Evolutionary conservation across 208 protist genomes (phyloP).

Genomic region (Leishmania tarentolae): DNA sequence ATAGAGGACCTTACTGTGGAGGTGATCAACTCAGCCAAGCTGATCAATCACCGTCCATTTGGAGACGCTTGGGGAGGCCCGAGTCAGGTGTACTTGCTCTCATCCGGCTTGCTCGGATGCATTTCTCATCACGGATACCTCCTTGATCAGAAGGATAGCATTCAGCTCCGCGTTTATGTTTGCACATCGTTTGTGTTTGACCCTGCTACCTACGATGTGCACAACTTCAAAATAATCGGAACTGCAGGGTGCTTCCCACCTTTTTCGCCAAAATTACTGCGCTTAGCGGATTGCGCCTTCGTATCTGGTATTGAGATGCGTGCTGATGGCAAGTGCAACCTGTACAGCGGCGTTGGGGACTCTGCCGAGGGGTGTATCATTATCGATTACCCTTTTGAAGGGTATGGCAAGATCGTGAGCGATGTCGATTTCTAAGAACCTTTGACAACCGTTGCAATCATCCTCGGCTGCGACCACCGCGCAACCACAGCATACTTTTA

Average conservation of each 20-base stretch:
- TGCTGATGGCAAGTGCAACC: conserved; percentile 42
- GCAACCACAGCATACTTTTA: background rate
- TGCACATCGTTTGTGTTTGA: conserved; percentile 61
- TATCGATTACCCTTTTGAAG: conserved; percentile 72
- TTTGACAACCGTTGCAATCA: background rate
- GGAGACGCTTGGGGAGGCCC: conserved; percentile 55
- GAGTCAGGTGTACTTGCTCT: conserved; percentile 50
- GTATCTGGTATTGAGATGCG: conserved; percentile 54
- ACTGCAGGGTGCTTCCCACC: conserved; percentile 46
- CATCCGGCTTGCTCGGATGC: conserved; percentile 49
- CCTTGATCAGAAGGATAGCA: conserved; percentile 32
- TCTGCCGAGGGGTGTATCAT: conserved; percentile 33
- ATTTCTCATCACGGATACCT: conserved; percentile 58
- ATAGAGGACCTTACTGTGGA: conserved; percentile 52
- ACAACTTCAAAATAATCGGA: conserved; percentile 58
- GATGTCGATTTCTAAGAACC: conserved; percentile 41
- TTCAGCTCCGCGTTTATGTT: conserved; percentile 49
- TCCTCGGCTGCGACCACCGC: background rate
- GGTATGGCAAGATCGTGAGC: conserved; percentile 46
- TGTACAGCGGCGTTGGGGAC: conserved; percentile 54
- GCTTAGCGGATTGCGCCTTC: conserved; percentile 44
- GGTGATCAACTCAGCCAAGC: conserved; percentile 52
- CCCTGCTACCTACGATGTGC: conserved; percentile 38
- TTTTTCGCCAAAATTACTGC: conserved; percentile 34
- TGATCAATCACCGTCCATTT: conserved; percentile 58